These are phyloP conservation scores for Houttuynia cordata DNA, from an alignment of 164 flowering plant genomes.

Conservation along the genomic window DNA sequence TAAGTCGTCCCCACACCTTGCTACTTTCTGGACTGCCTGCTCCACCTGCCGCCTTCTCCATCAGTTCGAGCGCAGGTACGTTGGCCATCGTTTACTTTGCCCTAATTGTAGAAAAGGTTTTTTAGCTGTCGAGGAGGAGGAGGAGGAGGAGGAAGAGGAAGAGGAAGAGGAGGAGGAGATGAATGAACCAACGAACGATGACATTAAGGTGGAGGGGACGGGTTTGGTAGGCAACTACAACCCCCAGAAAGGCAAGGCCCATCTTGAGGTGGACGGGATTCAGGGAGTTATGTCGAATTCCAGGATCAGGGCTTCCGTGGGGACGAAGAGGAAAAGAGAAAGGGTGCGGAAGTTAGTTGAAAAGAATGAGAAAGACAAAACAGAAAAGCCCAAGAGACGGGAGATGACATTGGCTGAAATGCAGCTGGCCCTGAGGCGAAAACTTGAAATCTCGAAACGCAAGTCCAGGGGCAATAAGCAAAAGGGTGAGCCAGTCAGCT, in stretches of 20 bases:
- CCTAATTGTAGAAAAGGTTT: conserved; percentile 69
- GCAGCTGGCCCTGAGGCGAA: conserved; percentile 25
- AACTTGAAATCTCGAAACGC: neutral
- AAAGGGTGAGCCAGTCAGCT: conserved; percentile 4
- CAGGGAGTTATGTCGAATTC: neutral
- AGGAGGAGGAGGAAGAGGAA: conserved; percentile 2
- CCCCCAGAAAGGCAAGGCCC: conserved; percentile 1
- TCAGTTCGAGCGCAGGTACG: conserved; percentile 62
- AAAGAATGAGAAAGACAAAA: conserved; percentile 5
- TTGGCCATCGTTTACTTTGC: conserved; percentile 61
- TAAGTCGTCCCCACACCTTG: neutral
- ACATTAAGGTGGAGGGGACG: neutral
- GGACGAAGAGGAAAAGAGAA: conserved; percentile 3
- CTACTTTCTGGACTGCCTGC: conserved; percentile 67
- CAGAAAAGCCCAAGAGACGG: conserved; percentile 5
- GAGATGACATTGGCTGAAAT: conserved; percentile 71
- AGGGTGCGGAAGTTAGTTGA: neutral
- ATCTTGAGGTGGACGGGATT: neutral
- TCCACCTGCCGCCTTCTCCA: conserved; percentile 52
- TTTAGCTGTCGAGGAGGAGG: conserved; percentile 44
- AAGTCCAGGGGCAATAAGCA: conserved; percentile 1
- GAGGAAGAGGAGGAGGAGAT: conserved; percentile 24
- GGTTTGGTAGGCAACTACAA: neutral
- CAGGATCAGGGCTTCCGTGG: conserved; percentile 1
- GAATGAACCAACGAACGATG: neutral